These are phyloP conservation scores for Alternaria brassicae DNA, from an alignment of 2,329 filamentous ascomycete species.

Conservation along the genomic window DNA sequence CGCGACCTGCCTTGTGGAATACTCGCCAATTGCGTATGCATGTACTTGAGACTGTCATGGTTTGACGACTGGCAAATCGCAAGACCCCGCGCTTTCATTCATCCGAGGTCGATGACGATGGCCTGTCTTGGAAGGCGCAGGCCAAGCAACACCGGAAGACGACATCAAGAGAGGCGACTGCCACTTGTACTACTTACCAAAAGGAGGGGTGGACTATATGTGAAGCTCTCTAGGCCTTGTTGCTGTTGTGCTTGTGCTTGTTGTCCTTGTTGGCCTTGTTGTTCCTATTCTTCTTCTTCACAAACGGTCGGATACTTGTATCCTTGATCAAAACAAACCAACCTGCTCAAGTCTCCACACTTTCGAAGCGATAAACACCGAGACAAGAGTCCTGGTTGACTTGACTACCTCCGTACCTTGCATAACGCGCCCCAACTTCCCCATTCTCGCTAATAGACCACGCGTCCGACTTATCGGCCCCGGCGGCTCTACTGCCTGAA, in stretches of 20 bases:
- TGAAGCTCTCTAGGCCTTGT: conserved; percentile 1
- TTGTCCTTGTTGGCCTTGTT: background rate
- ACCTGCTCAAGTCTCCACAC: background rate
- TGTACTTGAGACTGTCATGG: conserved; percentile 16
- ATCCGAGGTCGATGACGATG: conserved; percentile 26
- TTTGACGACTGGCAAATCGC: conserved; percentile 10
- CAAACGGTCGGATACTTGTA: background rate
- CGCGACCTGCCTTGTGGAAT: conserved; percentile 3
- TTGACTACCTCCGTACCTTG: conserved; percentile 15
- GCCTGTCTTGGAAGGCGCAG: conserved; percentile 16
- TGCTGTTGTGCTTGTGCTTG: background rate
- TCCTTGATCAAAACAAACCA: background rate
- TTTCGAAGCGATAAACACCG: background rate
- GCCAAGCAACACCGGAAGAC: conserved; percentile 29
- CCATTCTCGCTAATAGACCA: background rate
- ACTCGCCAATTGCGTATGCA: conserved; percentile 7
- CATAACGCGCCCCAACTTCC: background rate
- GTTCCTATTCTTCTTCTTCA: background rate
- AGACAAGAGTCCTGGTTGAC: background rate
- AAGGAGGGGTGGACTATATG: conserved; percentile 13
- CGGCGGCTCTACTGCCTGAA: background rate
- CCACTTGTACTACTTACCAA: conserved; percentile 10
- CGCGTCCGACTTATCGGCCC: background rate
- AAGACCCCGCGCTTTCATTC: conserved; percentile 3
- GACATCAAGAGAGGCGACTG: conserved; percentile 14